Base-by-base conservation (phyloP, 2,329 filamentous ascomycete genomes). In the Cytospora piceae region DNA sequence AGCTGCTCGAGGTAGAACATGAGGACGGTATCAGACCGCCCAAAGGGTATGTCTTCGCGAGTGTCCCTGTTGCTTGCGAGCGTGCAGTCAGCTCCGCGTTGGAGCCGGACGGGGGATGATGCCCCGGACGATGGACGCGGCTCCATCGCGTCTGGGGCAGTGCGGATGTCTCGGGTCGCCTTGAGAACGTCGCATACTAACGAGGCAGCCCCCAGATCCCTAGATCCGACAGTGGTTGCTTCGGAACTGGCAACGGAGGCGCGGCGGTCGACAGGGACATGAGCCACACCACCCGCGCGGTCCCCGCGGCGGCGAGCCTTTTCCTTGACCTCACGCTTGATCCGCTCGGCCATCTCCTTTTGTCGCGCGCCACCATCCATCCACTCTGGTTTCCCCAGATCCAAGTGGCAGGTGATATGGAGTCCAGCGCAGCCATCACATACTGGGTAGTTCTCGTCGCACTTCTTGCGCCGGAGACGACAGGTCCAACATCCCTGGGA, bases 401-500 rank as follows among this genome's bases (percentile, higher is more conserved):
- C 75, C 69, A 82, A 87, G 66, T 84, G 73, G 71, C 87, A 89
- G 22, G 79, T 80, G 64, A 88, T 87, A 58, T 83, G 79, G n/a
- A 89, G 80, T 1, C 76, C 72, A 17, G 74, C 72, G 74, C 86
- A 89, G 42, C 73, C 76, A 7, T 79, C 76, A 73, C 86, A 89
- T 12, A 80, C 71, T 14, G 85, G 85, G 2, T 77, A 79, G 29
- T 71, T 76, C 71, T 86, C 83, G 68, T 87, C 84, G 72, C 86
- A 89, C 71, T 87, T 87, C 71, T 88, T 89, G 70, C 83, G 83
- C 24, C 86, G 82, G 14, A 87, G 78, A 27, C 85, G 81, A 70
- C 86, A 88, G 2, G 85, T 88, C 84, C 84, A 87, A 72, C 85
- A 88, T 66, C 84, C 84, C 9, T 77, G 79, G 58, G 78, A 78